Conservation (phyloP, 441 rosid genomes). For the Macaranga tanarius region DNA sequence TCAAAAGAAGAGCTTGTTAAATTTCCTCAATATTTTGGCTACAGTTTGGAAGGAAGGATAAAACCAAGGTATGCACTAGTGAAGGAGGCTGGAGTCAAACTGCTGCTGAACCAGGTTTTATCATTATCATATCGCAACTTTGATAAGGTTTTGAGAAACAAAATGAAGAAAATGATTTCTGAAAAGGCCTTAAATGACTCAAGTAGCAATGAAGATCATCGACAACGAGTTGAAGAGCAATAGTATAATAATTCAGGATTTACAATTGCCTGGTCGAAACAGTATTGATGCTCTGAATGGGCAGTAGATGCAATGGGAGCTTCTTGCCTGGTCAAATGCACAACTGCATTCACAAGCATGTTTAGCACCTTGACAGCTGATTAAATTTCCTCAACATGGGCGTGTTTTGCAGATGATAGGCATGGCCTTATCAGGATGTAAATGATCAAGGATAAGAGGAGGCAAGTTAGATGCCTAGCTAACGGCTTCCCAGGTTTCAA, state of each 20-base stretch:
- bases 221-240: background rate
- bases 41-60: conserved; percentile 44
- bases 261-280: background rate
- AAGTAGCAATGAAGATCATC: background rate
- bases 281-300: background rate
- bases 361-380: too few species aligned
- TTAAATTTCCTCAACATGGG: background rate
- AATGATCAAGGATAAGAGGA: background rate
- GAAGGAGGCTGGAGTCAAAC: conserved; percentile 35
- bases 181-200: conserved; percentile 5
- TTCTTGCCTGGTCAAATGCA: background rate
- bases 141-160: conserved; percentile 21
- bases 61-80: conserved; percentile 45
- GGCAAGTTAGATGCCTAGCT: background rate
- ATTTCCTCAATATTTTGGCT: conserved; percentile 32
- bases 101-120: conserved; percentile 36
- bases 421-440: background rate
- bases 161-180: conserved; percentile 23
- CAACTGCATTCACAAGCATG: background rate
- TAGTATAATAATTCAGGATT: background rate
- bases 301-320: background rate
- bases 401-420: background rate
- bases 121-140: conserved; percentile 22
- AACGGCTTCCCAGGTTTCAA: background rate
- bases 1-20: conserved; percentile 27